Evolutionary conservation across 805 yeast genomes (phyloP), one percentile per base, ranked within the genome.

Genomic region (Lachancea quebecensis): DNA sequence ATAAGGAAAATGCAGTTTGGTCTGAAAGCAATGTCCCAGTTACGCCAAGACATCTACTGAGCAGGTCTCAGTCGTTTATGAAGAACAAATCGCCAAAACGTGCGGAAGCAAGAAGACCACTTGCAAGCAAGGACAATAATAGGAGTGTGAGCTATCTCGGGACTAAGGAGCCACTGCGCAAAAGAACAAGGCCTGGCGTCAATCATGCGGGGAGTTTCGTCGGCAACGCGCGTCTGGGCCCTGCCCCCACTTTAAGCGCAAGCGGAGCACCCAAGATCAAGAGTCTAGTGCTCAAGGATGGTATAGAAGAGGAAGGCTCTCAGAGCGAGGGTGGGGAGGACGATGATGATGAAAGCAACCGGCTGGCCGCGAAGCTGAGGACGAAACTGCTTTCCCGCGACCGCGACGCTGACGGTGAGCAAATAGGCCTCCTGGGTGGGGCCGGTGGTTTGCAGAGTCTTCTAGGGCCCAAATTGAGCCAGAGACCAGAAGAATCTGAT

Each of bases 41-140:
- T 32, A 58, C 62, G n/a, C 62, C 62, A 12, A 48, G 50, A 16
- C 56, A 57, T 16, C 36, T 55, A 38, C 35, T 56, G 47, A 58
- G 53, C 48, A 50, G 56, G 37, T 47, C 58, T 12, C 56, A 47
- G 32, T 54, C 61, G 14, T 50, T 50, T 10, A 39, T 51, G 41
- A 54, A 56, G 39, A 35, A 39, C 35, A 44, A 35, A 29, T 44
- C 47, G 14, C 47, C 47, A 4, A 35, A 44, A 15, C 40, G 38
- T 12, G 21, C 33, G 12, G 46, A 41, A 27, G 48, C 51, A 9
- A 51, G 67, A 35, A 48, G 52, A 30, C 67, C 67, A 1, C 45
- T 62, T 21, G 63, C 62, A 9, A 53, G 62, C 12, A 62, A 62
- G 46, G 65, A 62, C 47, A 61, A 58, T 29, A 60, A 60, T 38